phyloP scores from a whole-genome alignment of 1,284 basidiomycete genomes.

The Sanguinoderma infundibulare region DNA sequence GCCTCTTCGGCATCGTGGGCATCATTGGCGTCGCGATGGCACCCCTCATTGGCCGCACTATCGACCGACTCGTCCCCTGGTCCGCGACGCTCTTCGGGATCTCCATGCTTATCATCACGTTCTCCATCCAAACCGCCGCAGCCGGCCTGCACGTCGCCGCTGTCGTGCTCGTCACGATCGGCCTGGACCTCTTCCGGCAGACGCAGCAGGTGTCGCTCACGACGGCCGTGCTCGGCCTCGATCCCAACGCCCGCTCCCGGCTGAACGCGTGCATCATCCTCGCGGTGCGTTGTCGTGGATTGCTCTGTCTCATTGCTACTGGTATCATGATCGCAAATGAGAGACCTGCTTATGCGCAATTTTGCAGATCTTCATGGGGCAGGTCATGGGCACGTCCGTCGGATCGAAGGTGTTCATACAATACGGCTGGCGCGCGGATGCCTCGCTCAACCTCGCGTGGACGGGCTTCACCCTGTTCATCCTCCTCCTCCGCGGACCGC shows the following conservation, averaged over 20 bases:
- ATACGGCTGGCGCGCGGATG: constrained; percentile 56
- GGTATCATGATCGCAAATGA: constrained; percentile 56
- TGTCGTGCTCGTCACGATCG: constrained; percentile 48
- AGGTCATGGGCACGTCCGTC: constrained; percentile 56
- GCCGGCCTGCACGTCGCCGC: constrained; percentile 50
- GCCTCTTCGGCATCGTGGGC: constrained; percentile 60
- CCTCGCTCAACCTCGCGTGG: constrained; percentile 51
- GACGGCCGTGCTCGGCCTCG: constrained; percentile 45
- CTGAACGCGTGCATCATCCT: constrained; percentile 56
- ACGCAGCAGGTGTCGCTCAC: constrained; percentile 46
- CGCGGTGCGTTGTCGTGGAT: constrained; percentile 33
- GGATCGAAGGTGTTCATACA: constrained; percentile 54
- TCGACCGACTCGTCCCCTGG: constrained; percentile 58
- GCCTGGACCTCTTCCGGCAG: constrained; percentile 53
- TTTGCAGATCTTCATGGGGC: constrained; percentile 46
- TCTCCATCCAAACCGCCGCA: constrained; percentile 48
- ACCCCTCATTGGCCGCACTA: constrained; percentile 52
- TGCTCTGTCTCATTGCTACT: constrained; percentile 49
- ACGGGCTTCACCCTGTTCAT: constrained; percentile 44
- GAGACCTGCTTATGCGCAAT: too few species aligned
- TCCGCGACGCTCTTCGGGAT: constrained; percentile 48
- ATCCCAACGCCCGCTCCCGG: constrained; percentile 46
- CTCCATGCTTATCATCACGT: constrained; percentile 36
- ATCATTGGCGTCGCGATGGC: constrained; percentile 49
- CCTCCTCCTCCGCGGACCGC: constrained; percentile 48